Percentiles rank a stretch among this genome's conserved stretches.
Conservation (phyloP, 192 early-diverging fungal species). For the Paraglomus brasilianum region DNA sequence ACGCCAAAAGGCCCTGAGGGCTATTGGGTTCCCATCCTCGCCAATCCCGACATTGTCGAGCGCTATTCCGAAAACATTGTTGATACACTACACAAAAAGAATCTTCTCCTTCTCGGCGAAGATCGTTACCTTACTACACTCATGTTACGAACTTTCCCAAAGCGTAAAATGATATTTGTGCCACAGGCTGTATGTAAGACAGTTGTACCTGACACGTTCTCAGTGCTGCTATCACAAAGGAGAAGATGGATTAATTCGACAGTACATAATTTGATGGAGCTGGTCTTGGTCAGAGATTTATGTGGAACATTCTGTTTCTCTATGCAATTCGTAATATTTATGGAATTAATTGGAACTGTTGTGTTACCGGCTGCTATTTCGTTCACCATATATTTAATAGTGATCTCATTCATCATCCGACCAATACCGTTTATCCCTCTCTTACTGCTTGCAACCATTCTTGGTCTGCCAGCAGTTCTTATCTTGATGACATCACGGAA, state of each 20-base stretch:
- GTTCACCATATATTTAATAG: conserved; percentile 82
- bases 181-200: conserved; percentile 91
- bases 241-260: conserved; percentile 96
- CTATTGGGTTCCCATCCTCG: conserved; percentile 82
- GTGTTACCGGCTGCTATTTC: conserved; percentile 88
- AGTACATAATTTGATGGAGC: conserved; percentile 84
- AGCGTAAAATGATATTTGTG: conserved; percentile 93
- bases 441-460: conserved; percentile 64
- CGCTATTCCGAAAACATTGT: conserved; percentile 85
- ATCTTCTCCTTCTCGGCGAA: conserved; percentile 89
- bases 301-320: conserved; percentile 90
- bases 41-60: conserved; percentile 82
- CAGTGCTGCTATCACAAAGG: conserved; percentile 76
- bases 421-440: conserved; percentile 61
- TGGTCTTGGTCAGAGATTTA: conserved; percentile 78
- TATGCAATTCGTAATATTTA: conserved; percentile 96
- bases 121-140: conserved; percentile 95
- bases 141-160: conserved; percentile 90
- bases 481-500: conserved; percentile 82
- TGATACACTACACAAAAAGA: conserved; percentile 91
- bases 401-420: conserved; percentile 56
- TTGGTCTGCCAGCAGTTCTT: conserved; percentile 74
- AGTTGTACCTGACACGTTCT: conserved; percentile 84
- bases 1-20: conserved; percentile 74
- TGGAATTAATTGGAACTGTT: conserved; percentile 92